Evolutionary conservation across 2,329 filamentous ascomycete genomes (phyloP).

Genomic region (Paecilomyces niveus): DNA sequence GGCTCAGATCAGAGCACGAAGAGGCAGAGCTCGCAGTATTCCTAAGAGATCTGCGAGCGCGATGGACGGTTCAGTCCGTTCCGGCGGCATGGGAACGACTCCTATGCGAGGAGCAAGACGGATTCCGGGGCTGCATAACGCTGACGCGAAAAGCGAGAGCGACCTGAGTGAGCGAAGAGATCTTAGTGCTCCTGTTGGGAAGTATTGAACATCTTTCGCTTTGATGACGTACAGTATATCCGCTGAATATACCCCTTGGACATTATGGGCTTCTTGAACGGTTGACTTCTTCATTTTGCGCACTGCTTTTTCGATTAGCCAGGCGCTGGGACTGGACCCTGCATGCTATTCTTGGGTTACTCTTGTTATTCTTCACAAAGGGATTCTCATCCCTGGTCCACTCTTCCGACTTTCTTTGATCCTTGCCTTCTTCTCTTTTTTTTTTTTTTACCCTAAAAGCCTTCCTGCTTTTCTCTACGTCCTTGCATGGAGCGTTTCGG

Average conservation of each 20-base stretch:
- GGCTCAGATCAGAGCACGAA: constrained; percentile 42
- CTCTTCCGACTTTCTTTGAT: background rate
- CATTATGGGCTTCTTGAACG: background rate
- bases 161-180: constrained; percentile 26
- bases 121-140: constrained; percentile 25
- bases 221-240: background rate
- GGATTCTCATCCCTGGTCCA: too few species aligned
- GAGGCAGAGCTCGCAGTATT: constrained; percentile 37
- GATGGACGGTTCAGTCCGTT: constrained; percentile 24
- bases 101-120: constrained; percentile 21
- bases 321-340: background rate
- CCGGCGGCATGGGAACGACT: constrained; percentile 17
- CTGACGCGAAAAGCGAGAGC: constrained; percentile 19
- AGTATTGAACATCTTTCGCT: constrained; percentile 14
- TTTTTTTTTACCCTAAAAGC: background rate
- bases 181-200: constrained; percentile 30
- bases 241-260: background rate
- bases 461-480: background rate
- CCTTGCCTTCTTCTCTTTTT: background rate
- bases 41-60: constrained; percentile 34
- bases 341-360: background rate
- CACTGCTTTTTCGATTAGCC: background rate
- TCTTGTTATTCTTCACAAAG: background rate
- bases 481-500: background rate
- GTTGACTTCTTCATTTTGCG: background rate